A percentile compares a stretch with the other conserved stretches of the same genome.
phyloP scores from a whole-genome alignment of 345 rosid genomes.

The Zanthoxylum bungeanum region DNA sequence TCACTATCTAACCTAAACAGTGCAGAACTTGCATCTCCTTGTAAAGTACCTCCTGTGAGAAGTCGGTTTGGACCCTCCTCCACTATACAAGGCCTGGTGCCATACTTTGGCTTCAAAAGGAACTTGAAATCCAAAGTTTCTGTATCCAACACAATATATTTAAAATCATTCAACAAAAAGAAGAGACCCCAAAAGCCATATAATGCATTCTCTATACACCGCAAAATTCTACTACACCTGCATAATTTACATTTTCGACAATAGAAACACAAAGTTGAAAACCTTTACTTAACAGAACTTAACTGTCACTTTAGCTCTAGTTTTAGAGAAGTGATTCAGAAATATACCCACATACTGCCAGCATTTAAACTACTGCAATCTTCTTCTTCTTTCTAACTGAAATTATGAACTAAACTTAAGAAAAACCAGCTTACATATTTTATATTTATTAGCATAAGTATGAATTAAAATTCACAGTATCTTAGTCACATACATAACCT shows the following conservation, averaged over 20 bases:
- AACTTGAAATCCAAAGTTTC: slow-evolving; percentile 99
- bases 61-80: slow-evolving; percentile 89
- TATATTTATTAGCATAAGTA: too few relatives aligned
- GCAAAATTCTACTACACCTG: background rate
- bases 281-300: background rate
- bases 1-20: slow-evolving; percentile 63
- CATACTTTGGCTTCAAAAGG: slow-evolving; percentile 82
- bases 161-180: background rate
- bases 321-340: background rate
- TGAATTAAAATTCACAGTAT: too few relatives aligned
- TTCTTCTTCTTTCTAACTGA: too few relatives aligned
- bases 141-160: slow-evolving; percentile 22
- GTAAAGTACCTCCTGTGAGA: slow-evolving; percentile 68
- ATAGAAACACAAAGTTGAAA: background rate
- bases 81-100: slow-evolving; percentile 58
- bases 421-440: too few relatives aligned
- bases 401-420: too few relatives aligned
- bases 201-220: background rate
- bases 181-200: background rate
- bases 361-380: background rate
- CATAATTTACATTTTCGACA: background rate
- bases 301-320: background rate
- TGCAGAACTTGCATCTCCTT: slow-evolving; percentile 77
- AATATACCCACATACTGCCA: background rate
- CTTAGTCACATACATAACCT: too few relatives aligned